These are phyloP conservation scores for Populus pruinosa DNA, from an alignment of 345 rosid species.

Conservation along the genomic window DNA sequence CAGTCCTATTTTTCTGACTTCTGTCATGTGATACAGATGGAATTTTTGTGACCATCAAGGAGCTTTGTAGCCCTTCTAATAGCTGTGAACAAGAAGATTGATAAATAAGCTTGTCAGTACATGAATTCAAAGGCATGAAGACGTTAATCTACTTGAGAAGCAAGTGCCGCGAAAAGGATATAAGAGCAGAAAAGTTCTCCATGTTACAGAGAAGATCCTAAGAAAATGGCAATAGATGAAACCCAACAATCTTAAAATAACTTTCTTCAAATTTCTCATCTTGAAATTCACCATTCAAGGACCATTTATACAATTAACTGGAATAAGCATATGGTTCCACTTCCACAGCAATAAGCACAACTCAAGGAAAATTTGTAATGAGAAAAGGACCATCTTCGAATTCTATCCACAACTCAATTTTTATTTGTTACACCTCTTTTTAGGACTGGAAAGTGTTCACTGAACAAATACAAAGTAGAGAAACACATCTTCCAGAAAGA, in stretches of 20 bases:
- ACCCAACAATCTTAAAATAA: not conserved
- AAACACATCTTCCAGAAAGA: not conserved
- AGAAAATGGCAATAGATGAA: not conserved
- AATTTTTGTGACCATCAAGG: slow-evolving; percentile 70
- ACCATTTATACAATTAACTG: not conserved
- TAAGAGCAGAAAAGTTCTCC: not conserved
- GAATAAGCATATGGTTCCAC: not conserved
- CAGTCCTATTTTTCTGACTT: slow-evolving; percentile 43
- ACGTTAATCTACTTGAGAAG: not conserved
- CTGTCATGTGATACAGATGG: slow-evolving; percentile 72
- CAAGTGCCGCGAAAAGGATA: not conserved
- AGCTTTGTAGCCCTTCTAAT: slow-evolving; percentile 91
- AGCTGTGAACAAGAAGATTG: slow-evolving; percentile 41
- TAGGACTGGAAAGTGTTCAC: not conserved
- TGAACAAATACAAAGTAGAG: not conserved
- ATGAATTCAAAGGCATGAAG: not conserved
- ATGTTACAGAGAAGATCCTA: not conserved
- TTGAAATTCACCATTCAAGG: not conserved
- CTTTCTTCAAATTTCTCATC: not conserved
- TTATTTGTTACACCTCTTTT: not conserved
- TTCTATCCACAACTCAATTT: not conserved
- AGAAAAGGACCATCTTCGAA: not conserved
- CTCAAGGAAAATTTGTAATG: not conserved
- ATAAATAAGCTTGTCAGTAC: not conserved
- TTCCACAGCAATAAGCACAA: not conserved